Evolutionary conservation across 345 rosid genomes (phyloP), one percentile per base, ranked within the genome.

Genomic region (Arabidopsis suecica): DNA sequence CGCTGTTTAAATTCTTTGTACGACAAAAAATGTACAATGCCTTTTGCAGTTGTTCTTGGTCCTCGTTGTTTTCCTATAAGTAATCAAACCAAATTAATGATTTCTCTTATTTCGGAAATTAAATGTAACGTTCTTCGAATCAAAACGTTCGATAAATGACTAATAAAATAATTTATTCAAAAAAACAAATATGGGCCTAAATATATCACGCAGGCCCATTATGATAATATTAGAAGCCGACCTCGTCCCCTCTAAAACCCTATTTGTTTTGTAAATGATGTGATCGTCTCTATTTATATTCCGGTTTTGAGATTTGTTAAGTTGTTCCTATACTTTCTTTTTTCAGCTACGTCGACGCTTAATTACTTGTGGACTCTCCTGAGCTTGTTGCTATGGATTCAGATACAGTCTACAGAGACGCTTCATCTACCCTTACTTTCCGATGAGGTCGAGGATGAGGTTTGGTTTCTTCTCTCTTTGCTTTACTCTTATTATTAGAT

Each of bases 351-450:
- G 0, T 91, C 90, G 91, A 89, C 97, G 0, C 86, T 92, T 25
- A 94, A 91, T 25, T 42, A 42, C 47, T 68, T 86, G 97, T 74
- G 97, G 93, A 20, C 90, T 89, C 64, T 88, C 97, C 2, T 41
- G 97, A 95, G 89, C 89, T 95, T 69, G 65, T 95, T 55, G 97
- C 84, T 69, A 84, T 89, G 94, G 94, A 89, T 22, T 87, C 89
- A 13, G 88, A 89, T 81, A 79, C 18, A 16, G 18, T 16, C 18
- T 16, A 16, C 89, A 0, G 88, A 83, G 80, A 96, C 99, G 8
- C 93, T 92, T 45, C 99, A 87, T 72, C 82, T 85, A 20, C 88
- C 87, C 9, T 64, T 90, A 72, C 91, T 95, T 16, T 41, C 45
- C 12, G 99, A 97, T 3, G 91, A 87, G 66, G 89, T 85, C 50